Evolutionary conservation across 257 asterid genomes (phyloP), one percentile per base, ranked within the genome.

Genomic region (Solanum bukasovii): DNA sequence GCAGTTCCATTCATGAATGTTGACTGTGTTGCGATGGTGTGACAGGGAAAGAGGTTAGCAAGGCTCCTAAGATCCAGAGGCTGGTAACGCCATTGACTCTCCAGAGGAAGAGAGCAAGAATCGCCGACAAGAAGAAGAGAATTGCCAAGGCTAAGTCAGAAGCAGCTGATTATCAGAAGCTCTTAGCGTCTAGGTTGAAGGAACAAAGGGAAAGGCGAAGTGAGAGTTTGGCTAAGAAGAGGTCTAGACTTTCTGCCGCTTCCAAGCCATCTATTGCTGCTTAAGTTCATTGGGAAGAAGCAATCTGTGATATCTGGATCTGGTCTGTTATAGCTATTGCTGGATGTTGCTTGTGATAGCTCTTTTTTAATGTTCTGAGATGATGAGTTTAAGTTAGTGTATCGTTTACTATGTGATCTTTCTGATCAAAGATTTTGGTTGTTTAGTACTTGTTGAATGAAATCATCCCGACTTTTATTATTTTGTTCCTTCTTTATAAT

Each of bases 81-180:
- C 71, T 82, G 86, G 86, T 82, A 46, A 82, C 86, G 0, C 86
- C 86, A 82, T 82, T 82, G 71, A 82, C 86, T 31, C 86, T 82
- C 21, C 86, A 82, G 44, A 82, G 86, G 86, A 82, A 82, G 86
- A 82, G 86, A 52, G 86, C 86, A 82, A 82, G 86, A 82, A 82
- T 82, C 1, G 86, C 86, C 1, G 86, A 82, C 71, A 82, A 82
- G 86, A 82, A 82, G 86, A 82, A 49, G 86, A 82, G 86, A 82
- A 82, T 82, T 11, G 71, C 86, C 31, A 82, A 82, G 86, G 86
- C 86, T 0, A 82, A 82, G 86, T 82, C 86, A 6, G 86, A 82
- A 82, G 86, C 86, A 0, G 86, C 86, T 82, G 86, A 82, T 2
- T 82, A 49, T 33, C 86, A 82, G 71, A 82, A 82, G 86, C 86